Base-by-base conservation (phyloP, 225 moss, liverwort and hornwort species). In the Rhytidiadelphus loreus region DNA sequence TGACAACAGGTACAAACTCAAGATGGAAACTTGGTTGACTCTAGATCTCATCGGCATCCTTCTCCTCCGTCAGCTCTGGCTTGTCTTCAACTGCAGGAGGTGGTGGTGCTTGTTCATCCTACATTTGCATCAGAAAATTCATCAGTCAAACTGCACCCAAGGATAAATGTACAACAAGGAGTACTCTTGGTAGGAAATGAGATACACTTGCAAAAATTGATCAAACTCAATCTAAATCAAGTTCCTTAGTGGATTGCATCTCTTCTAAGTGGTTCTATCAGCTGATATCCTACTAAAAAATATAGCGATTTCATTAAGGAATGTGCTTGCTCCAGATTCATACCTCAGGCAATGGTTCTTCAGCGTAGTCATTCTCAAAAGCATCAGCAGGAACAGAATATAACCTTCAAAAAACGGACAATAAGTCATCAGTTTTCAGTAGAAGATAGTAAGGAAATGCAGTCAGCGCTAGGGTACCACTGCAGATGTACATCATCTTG, bases 41-140 rank as follows among this genome's bases (percentile, higher is more conserved):
- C 89, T n/a, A 94, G 70, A 94, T 93, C 83, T 94, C 94, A 77
- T 98, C 98, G 3, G 90, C 91, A 80, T 98, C 98, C 88, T 98
- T 98, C 83, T 97, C 98, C 88, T 96, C 95, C 22, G 95, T 88
- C 64, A 88, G 86, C 85, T 93, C 98, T 12, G 89, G 88, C 92
- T 96, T 98, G 82, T 95, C 92, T 83, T 95, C 95, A 73, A 90
- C 89, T 90, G 95, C 94, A 82, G 96, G 93, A 79, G 97, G 98
- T 77, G 98, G 97, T 66, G 98, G 98, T 48, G 97, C 95, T 93
- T 97, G 98, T 89, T 98, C 98, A 90, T 98, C 97, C 98, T 97
- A 81, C 80, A 85, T 46, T 85, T 82, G 90, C 74, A 80, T 50
- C 37, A 87, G 61, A 71, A 64, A 85, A 72, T 78, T 69, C 61